Base-by-base conservation (phyloP, 805 yeast species). In the Schizosaccharomyces osmophilus region DNA sequence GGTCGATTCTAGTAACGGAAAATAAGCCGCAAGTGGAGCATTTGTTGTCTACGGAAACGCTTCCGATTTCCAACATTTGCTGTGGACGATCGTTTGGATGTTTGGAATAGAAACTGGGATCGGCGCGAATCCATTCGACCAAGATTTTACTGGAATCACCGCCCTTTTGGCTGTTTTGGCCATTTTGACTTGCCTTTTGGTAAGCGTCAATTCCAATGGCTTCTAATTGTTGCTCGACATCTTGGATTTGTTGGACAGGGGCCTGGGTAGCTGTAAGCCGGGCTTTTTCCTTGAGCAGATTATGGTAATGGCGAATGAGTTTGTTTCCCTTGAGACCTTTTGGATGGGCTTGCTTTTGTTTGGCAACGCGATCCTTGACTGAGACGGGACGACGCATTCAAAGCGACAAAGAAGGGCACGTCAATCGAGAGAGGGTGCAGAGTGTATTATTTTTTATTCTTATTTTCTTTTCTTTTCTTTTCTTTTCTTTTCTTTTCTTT, bases 61-160 rank as follows among this genome's bases (percentile, higher is more conserved):
- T 83, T 0, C 98, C 98, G 54, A 90, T 83, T 69, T 90, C 98
- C 36, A 90, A 73, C 0, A 94, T 84, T 24, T 41, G 4, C 62
- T 3, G 19, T 45, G 48, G 61, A 31, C 29, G 41, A 36, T 1
- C 8, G 15, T 36, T 13, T 36, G 17, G 41, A 36, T 36, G 41
- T 36, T 36, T 36, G 15, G 41, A 13, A 59, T 24, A 19, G 8
- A 51, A 22, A 26, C 9, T 19, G 36, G 57, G 36, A 26, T 22
- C 32, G 45, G 31, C 55, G 8, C 60, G 32, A 59, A 87, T 71
- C 89, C 94, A 87, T 62, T 81, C 79, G n/a, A 87, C 77, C 57
- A 90, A 73, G 67, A 82, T 75, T 65, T 83, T 85, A 1, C 95
- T 87, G 0, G 96, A 87, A 68, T 90, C 98, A 1, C 96, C 95